Conservation (phyloP, 306 rosid species). For the Boehmeria nivea region DNA sequence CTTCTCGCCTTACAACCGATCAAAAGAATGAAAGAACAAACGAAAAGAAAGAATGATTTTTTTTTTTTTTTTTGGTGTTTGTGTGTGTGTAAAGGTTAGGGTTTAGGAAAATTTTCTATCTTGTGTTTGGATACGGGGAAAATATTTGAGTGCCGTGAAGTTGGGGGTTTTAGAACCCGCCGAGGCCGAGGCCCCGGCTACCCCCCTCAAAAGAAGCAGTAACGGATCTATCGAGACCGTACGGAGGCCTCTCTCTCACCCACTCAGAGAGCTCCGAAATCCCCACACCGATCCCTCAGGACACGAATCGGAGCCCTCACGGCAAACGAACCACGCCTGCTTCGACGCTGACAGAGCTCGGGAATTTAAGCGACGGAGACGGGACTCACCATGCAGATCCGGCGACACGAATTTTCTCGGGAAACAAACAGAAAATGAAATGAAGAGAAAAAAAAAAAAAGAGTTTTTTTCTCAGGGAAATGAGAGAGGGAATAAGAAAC, state of each 20-base stretch:
- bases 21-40: slow-evolving; percentile 26
- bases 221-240: slow-evolving; percentile 40
- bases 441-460: too few relatives aligned
- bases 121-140: not conserved
- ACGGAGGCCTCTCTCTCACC: slow-evolving; percentile 29
- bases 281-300: slow-evolving; percentile 67
- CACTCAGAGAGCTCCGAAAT: slow-evolving; percentile 38
- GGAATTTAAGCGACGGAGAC: slow-evolving; percentile 15
- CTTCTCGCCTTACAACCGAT: slow-evolving; percentile 30
- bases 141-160: slow-evolving; percentile 30
- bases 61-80: too few relatives aligned
- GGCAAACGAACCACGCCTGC: not conserved
- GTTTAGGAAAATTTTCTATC: slow-evolving; percentile 9
- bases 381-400: slow-evolving; percentile 46
- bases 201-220: slow-evolving; percentile 92
- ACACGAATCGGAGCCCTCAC: slow-evolving; percentile 9
- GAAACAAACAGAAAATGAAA: not conserved
- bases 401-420: not conserved
- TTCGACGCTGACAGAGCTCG: not conserved
- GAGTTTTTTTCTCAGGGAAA: too few relatives aligned
- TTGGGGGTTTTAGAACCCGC: slow-evolving; percentile 99
- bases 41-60: not conserved
- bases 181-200: slow-evolving; percentile 99
- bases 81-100: slow-evolving; percentile 18
- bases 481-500: too few relatives aligned